These are phyloP conservation scores for Aegilops longissima DNA, from an alignment of 176 grass and related monocot species.

Conservation along the genomic window DNA sequence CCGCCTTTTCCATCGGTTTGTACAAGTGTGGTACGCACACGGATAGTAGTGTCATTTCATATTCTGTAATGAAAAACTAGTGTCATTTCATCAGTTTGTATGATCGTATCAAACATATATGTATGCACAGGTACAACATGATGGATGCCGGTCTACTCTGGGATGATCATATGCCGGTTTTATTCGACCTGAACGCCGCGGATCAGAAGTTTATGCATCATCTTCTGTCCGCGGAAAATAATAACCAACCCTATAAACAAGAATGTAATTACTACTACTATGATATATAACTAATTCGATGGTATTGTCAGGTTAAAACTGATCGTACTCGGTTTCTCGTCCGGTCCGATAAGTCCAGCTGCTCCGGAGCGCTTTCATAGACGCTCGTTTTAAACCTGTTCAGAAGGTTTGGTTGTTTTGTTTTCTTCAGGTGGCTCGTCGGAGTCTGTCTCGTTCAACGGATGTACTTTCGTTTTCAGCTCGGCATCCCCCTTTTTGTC, in stretches of 20 bases:
- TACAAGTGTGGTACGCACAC: slow-evolving; percentile 10
- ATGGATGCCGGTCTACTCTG: background rate
- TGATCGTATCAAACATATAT: background rate
- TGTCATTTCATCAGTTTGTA: background rate
- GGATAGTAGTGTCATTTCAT: background rate
- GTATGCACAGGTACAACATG: slow-evolving; percentile 12
- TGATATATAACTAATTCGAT: background rate
- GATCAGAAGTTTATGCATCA: background rate
- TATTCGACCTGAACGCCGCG: slow-evolving; percentile 37
- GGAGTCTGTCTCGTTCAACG: slow-evolving; percentile 37
- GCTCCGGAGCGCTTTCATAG: background rate
- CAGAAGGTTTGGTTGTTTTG: slow-evolving; percentile 19
- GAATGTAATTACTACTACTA: background rate
- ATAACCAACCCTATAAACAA: slow-evolving; percentile 14
- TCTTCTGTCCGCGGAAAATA: slow-evolving; percentile 40
- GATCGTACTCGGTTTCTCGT: background rate
- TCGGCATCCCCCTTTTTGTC: slow-evolving; percentile 32
- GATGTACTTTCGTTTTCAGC: slow-evolving; percentile 41
- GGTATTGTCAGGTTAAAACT: slow-evolving; percentile 14
- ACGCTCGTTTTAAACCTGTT: slow-evolving; percentile 12
- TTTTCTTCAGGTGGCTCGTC: slow-evolving; percentile 9
- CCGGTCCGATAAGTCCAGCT: background rate
- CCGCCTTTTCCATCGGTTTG: background rate
- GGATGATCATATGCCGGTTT: slow-evolving; percentile 21
- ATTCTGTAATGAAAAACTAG: too few species aligned